phyloP scores from a whole-genome alignment of 1,284 basidiomycete species.

The Fomitiporia mediterranea region DNA sequence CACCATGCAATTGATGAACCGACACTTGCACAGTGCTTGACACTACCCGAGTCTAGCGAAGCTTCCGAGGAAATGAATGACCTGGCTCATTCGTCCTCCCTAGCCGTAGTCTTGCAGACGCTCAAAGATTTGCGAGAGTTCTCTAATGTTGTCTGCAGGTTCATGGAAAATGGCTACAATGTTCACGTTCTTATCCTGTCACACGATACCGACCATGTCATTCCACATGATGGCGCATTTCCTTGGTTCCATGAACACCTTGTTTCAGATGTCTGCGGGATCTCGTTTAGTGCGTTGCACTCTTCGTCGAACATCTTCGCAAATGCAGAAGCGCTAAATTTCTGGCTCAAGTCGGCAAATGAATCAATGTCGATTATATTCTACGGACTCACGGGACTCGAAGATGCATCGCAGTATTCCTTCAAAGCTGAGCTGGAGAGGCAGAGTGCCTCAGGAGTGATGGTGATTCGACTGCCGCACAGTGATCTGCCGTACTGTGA shows the following conservation, averaged over 20 bases:
- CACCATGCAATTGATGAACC: not conserved
- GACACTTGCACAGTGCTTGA: not conserved
- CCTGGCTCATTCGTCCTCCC: conserved; percentile 22
- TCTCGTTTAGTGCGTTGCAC: conserved; percentile 18
- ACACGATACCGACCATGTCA: conserved; percentile 21
- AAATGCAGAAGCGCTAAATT: conserved; percentile 16
- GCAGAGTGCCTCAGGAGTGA: conserved; percentile 22
- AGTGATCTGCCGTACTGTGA: conserved; percentile 49
- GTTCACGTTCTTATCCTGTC: conserved; percentile 34
- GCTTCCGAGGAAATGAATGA: not conserved
- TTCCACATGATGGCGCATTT: conserved; percentile 24
- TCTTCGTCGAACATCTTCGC: conserved; percentile 12
- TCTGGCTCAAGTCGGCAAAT: conserved; percentile 18
- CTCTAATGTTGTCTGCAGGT: conserved; percentile 41
- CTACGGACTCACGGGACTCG: not conserved
- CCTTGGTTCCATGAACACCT: conserved; percentile 18
- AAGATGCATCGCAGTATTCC: not conserved
- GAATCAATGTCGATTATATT: conserved; percentile 12
- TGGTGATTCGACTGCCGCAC: conserved; percentile 46
- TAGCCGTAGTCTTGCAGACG: conserved; percentile 37
- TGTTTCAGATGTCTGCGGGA: conserved; percentile 11
- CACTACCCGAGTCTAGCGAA: not conserved
- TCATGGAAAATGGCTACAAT: conserved; percentile 35
- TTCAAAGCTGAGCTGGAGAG: conserved; percentile 16
- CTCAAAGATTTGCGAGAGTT: conserved; percentile 39